Conservation (phyloP, 768 basidiomycete species). For the Candolleomyces aberdarensis region DNA sequence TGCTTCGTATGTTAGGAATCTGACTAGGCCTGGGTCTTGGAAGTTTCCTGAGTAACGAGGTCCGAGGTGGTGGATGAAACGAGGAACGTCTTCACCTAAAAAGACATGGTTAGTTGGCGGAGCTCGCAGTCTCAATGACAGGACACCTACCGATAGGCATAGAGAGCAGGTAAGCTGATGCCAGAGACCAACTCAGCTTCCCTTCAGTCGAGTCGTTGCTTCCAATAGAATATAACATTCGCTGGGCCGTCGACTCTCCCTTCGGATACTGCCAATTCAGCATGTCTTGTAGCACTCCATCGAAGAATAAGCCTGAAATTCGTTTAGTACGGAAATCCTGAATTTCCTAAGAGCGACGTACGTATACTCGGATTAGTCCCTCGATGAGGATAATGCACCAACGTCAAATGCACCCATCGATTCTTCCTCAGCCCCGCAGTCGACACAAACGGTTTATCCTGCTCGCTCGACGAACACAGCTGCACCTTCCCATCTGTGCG, state of each 20-base stretch:
- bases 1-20: constrained; percentile 82
- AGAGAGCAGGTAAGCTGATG: constrained; percentile 61
- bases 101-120: constrained; percentile 6
- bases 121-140: not conserved
- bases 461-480: constrained; percentile 34
- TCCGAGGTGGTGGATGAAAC: constrained; percentile 78
- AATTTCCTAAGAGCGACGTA: constrained; percentile 27
- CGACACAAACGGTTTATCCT: constrained; percentile 38
- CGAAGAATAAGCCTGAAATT: constrained; percentile 63
- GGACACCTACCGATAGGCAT: constrained; percentile 47
- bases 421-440: constrained; percentile 46
- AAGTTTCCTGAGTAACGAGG: constrained; percentile 76
- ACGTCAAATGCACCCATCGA: constrained; percentile 70
- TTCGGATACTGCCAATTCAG: constrained; percentile 65
- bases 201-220: constrained; percentile 37
- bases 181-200: constrained; percentile 64
- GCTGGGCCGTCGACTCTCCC: constrained; percentile 32
- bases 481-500: constrained; percentile 57
- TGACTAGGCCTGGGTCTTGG: constrained; percentile 65
- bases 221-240: constrained; percentile 52
- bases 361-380: constrained; percentile 57
- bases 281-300: constrained; percentile 65
- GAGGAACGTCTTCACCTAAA: constrained; percentile 65
- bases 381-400: constrained; percentile 64
- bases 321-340: not conserved